Base-by-base conservation (phyloP, 305 asterid species). In the Lippia alba region DNA sequence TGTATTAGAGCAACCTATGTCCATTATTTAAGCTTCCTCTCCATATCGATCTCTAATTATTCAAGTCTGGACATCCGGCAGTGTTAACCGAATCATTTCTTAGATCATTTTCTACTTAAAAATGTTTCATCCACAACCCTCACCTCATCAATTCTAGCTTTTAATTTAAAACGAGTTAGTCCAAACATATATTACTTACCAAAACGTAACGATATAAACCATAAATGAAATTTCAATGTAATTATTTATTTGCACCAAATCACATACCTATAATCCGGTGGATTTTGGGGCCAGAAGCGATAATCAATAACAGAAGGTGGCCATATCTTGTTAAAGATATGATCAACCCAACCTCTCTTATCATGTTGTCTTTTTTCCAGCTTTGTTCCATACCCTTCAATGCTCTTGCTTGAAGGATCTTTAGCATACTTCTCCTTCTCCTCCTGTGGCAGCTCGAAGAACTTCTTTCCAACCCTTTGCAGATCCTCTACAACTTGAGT, bases 281-380 rank as follows among this genome's bases (percentile, higher is more conserved):
- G 96, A 61, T 79, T 87, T n/a, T 74, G 67, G 1, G 94, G 96
- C 96, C 96, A 89, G 54, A 79, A 87, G 5, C 66, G 76, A 64
- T 84, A 80, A 66, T 84, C 81, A 51, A 87, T 34, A 3, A 75
- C 84, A 8, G 82, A 50, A 36, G 91, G 90, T 6, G 96, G 96
- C 86, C 86, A 83, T 17, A 86, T 67, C 64, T 69, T 82, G 20
- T 89, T 86, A 56, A 89, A 87, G 83, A 89, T 76, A 46, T 89
- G 96, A 74, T 89, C 96, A 19, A 87, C 93, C 96, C 96, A 89
- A 12, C 96, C 87, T 65, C 61, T 85, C 60, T 74, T 84, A 8
- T 83, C 83, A 5, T 70, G 78, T 1, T 49, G 24, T 32, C 75
- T 85, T 12, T 78, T 82, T 10, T 78, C 82, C 71, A 86, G 72